Evolutionary conservation across 345 rosid genomes (phyloP), one percentile per base, ranked within the genome.

Genomic region (Eucalyptus leucophloia): DNA sequence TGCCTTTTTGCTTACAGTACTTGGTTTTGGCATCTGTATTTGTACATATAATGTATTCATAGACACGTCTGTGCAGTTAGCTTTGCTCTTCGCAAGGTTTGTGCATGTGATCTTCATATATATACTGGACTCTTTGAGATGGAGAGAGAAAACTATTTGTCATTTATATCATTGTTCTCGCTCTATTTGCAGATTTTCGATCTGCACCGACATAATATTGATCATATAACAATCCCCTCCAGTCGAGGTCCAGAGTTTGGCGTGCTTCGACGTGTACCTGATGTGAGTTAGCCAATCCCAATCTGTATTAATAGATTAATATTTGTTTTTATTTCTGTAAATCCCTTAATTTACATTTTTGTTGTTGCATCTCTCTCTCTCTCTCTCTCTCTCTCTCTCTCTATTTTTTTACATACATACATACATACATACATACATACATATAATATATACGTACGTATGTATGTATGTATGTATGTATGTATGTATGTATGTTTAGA

Each of bases 131-230:
- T 37, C 45, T 40, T 77, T 77, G 47, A 40, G 85, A 77, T 77
- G 85, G 85, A 77, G 85, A 23, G 85, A 40, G 28, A 77, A 40
- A 77, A 77, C 47, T 40, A 21, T 77, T 40, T 77, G 30, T 37
- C 85, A 77, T 21, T 72, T 77, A 77, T 77, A 11, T 77, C 47
- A 40, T 37, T 21, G 16, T 77, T 77, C 45, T 42, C 5, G 5
- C 54, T 88, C 30, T 26, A 88, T 87, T 83, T 93, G 85, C 93
- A 98, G 99, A 94, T 98, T 50, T 92, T 93, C 92, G 99, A 98
- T 94, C 95, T 98, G 77, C 99, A 98, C 89, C 98, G 99, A 19
- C 99, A 98, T 93, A 93, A 96, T 90, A 98, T 98, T 91, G 99
- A 98, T 94, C 96, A 98, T 80, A 96, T 98, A 62, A 95, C 96